A percentile compares a stretch with the other conserved stretches of the same genome.
These are phyloP conservation scores for Allium cepa DNA, from an alignment of 106 monocot genomes.

Conservation along the genomic window DNA sequence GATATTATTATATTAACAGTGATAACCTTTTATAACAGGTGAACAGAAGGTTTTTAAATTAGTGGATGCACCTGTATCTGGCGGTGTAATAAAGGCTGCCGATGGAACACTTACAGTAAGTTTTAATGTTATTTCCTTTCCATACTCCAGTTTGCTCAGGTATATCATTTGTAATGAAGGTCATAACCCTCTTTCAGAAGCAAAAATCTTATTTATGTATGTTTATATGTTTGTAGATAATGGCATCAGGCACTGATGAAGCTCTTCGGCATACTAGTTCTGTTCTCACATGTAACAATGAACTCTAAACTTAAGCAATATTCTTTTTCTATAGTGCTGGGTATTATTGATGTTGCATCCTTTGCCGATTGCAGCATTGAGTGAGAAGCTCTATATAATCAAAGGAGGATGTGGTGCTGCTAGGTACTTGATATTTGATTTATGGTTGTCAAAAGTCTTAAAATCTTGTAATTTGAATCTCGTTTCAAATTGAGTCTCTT, in stretches of 20 bases:
- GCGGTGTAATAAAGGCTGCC: conserved; percentile 93
- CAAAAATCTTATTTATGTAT: not conserved
- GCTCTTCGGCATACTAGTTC: conserved; percentile 51
- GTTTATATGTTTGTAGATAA: conserved; percentile 42
- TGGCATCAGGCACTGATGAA: conserved; percentile 79
- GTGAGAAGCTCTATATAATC: conserved; percentile 93
- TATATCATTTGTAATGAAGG: not conserved
- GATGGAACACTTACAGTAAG: conserved; percentile 91
- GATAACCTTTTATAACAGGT: conserved; percentile 25
- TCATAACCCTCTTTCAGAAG: too few relatives aligned
- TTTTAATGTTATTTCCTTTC: not conserved
- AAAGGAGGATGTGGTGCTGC: conserved; percentile 98
- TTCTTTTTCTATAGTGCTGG: too few relatives aligned
- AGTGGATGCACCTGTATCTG: conserved; percentile 97
- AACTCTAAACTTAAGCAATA: too few relatives aligned
- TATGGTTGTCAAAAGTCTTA: too few relatives aligned
- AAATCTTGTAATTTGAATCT: not conserved
- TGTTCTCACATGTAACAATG: conserved; percentile 68
- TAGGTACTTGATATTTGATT: conserved; percentile 40
- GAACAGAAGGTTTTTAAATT: conserved; percentile 55
- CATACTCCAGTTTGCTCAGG: not conserved
- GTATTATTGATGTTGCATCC: not conserved
- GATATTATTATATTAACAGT: conserved; percentile 4
- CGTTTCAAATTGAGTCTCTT: not conserved
- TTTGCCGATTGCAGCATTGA: conserved; percentile 61